Conservation (phyloP, 306 rosid genomes). For the Trifolium fragiferum region DNA sequence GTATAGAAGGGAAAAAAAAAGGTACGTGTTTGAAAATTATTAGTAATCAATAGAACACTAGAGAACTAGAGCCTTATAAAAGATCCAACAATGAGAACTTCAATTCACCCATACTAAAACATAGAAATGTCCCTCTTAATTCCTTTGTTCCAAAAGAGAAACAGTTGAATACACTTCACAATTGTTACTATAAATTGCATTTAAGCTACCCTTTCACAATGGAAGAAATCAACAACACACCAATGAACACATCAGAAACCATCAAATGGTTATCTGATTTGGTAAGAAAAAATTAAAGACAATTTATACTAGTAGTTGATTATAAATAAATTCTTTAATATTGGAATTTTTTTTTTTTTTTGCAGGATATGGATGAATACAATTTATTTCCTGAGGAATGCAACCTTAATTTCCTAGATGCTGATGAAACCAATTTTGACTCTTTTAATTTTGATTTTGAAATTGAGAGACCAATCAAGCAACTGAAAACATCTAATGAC, state of each 20-base stretch:
- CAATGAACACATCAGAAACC: neutral
- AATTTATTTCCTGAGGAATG: slow-evolving; percentile 42
- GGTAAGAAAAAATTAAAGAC: neutral
- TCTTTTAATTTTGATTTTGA: slow-evolving; percentile 13
- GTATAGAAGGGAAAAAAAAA: no score
- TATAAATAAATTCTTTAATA: neutral
- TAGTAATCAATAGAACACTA: no score
- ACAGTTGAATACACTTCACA: neutral
- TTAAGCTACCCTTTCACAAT: neutral
- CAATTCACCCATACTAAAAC: no score
- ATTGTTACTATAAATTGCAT: neutral
- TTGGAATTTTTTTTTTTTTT: neutral
- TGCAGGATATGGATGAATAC: slow-evolving; percentile 59
- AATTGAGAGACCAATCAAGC: slow-evolving; percentile 41
- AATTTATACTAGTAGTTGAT: neutral
- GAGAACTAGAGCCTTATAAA: no score
- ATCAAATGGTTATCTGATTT: neutral
- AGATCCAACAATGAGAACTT: no score
- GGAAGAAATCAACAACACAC: neutral
- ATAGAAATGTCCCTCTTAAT: neutral
- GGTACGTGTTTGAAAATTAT: no score
- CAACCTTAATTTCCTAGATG: slow-evolving; percentile 43
- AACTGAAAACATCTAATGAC: neutral
- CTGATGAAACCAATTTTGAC: slow-evolving; percentile 44
- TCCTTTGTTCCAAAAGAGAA: neutral